Evolutionary conservation across 768 basidiomycete genomes (phyloP), one percentile per base, ranked within the genome.

Genomic region (Termitomyces sp.): DNA sequence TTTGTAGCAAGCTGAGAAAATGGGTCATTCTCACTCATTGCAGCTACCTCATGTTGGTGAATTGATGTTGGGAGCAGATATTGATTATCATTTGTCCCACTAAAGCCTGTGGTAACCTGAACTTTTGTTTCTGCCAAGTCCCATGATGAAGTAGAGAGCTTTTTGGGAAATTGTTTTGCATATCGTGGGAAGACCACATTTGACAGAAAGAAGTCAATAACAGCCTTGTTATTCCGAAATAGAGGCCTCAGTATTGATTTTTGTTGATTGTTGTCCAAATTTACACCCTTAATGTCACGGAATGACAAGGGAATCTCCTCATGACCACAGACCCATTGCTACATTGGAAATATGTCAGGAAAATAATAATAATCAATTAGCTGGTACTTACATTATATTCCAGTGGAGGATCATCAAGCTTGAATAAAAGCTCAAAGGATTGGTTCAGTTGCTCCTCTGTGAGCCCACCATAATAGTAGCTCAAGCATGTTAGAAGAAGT

Each of bases 221-320:
- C 70, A 0, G 68, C 65, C 45, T 70, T 66, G 53, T 80, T 81
- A 20, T 58, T 53, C 6, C 60, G 62, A 56, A 81, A 78, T 0
- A 69, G 57, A n/a, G 72, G 75, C 18, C 70, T 52, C 5, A 82
- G 58, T 1, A 58, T 1, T 0, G 57, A 5, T 49, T 57, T 36
- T 38, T 66, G 64, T 61, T 75, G 77, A 1, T 57, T 51, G 30
- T 81, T 80, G 35, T 75, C 64, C 20, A 70, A 54, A 49, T 84
- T 84, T 24, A 84, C 61, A 0, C 77, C 76, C 14, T 59, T 70
- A n/a, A 75, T 58, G 10, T 66, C 65, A 3, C 62, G 69, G 5
- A 80, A 62, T 7, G 42, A 44, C 0, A 13, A 1, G 0, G 77
- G 79, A 13, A 80, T 58, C 46, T 43, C 42, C 54, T 54, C 6